Percentiles rank a stretch among this genome's conserved stretches.
phyloP scores from a whole-genome alignment of 805 yeast genomes.

The Lipomyces sp. region DNA sequence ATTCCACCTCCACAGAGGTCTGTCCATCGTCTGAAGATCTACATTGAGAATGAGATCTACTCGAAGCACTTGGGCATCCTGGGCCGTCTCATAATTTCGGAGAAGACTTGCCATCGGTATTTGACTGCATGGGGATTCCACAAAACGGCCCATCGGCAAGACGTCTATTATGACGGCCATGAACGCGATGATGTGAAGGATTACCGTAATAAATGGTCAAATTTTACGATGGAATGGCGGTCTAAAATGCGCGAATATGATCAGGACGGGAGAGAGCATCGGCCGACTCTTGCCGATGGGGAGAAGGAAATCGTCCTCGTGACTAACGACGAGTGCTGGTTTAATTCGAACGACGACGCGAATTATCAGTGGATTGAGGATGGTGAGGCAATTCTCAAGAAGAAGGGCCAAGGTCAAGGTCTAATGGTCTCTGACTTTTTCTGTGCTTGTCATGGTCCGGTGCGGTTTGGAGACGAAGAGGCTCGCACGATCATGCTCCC shows the following conservation, averaged over 20 bases:
- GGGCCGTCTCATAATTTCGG: not conserved
- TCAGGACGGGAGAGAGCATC: not conserved
- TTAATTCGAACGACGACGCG: too few species aligned
- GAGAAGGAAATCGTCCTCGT: too few species aligned
- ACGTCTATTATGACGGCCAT: constrained; percentile 1
- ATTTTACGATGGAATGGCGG: not conserved
- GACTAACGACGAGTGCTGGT: too few species aligned
- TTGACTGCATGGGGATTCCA: not conserved
- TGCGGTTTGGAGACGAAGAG: too few species aligned
- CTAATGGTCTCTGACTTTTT: too few species aligned
- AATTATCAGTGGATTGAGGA: too few species aligned
- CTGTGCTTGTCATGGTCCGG: too few species aligned
- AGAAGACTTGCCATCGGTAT: not conserved
- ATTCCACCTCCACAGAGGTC: not conserved
- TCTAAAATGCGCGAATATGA: not conserved
- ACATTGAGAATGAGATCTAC: not conserved
- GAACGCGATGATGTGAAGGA: not conserved
- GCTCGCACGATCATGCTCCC: too few species aligned
- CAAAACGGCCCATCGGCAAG: not conserved
- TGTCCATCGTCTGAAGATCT: not conserved
- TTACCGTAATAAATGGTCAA: not conserved
- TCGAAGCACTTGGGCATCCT: not conserved
- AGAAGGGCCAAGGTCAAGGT: too few species aligned
- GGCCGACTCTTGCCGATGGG: not conserved
- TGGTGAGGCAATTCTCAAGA: too few species aligned